phyloP scores from a whole-genome alignment of 768 basidiomycete species.

The Agaricus subrufescens region DNA sequence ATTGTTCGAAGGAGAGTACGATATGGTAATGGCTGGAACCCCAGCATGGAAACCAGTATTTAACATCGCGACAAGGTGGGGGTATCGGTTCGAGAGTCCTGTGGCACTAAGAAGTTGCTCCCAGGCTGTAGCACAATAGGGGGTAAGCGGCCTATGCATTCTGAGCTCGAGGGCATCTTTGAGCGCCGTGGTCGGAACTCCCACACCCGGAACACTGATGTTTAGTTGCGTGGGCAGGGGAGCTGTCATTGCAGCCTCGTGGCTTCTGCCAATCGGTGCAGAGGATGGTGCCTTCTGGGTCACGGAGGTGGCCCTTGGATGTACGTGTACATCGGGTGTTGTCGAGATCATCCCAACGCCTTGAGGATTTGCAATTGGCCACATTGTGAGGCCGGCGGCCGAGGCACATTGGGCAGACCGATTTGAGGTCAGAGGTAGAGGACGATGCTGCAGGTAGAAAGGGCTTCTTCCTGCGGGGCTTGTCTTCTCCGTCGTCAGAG shows the following conservation, averaged over 20 bases:
- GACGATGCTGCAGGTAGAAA: neutral
- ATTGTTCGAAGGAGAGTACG: slow-evolving; percentile 27
- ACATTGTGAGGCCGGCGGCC: slow-evolving; percentile 22
- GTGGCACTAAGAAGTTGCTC: slow-evolving; percentile 11
- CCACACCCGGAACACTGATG: slow-evolving; percentile 44
- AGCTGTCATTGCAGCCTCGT: slow-evolving; percentile 19
- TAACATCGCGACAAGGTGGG: slow-evolving; percentile 18
- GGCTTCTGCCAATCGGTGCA: slow-evolving; percentile 31
- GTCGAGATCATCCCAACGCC: neutral
- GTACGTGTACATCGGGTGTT: slow-evolving; percentile 14
- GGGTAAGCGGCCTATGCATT: slow-evolving; percentile 21
- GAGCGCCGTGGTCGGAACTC: slow-evolving; percentile 30
- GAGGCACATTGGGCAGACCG: slow-evolving; percentile 30
- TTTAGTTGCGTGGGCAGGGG: slow-evolving; percentile 13
- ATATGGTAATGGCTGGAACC: slow-evolving; percentile 24
- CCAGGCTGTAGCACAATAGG: slow-evolving; percentile 29
- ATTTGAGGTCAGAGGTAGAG: slow-evolving; percentile 7
- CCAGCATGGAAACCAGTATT: slow-evolving; percentile 27
- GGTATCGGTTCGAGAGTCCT: slow-evolving; percentile 20
- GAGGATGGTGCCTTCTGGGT: slow-evolving; percentile 16
- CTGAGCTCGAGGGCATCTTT: slow-evolving; percentile 31
- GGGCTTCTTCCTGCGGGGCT: neutral
- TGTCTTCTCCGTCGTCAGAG: neutral
- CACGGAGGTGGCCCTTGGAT: slow-evolving; percentile 15
- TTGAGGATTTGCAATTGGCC: slow-evolving; percentile 10